phyloP scores from a whole-genome alignment of 768 basidiomycete genomes.

The Tylopilus sp. region DNA sequence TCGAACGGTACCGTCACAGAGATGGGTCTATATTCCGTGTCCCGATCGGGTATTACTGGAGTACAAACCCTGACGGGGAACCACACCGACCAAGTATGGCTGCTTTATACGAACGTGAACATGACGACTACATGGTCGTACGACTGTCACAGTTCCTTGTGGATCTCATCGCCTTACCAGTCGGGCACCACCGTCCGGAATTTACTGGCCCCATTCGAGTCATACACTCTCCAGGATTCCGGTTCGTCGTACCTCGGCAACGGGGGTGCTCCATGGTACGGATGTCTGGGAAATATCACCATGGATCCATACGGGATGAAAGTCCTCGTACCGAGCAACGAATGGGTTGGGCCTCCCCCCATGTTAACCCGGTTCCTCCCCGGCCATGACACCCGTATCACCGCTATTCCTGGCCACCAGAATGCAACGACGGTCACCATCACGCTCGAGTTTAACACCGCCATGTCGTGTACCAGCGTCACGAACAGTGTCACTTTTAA shows the following conservation, averaged over 20 bases:
- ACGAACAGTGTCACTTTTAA: slow-evolving; percentile 61
- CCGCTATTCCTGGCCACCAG: slow-evolving; percentile 35
- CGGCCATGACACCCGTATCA: slow-evolving; percentile 81
- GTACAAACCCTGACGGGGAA: slow-evolving; percentile 63
- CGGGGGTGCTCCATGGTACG: slow-evolving; percentile 59
- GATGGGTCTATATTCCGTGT: slow-evolving; percentile 84
- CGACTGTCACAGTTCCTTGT: slow-evolving; percentile 52
- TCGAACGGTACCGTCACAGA: slow-evolving; percentile 80
- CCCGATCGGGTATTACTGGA: slow-evolving; percentile 55
- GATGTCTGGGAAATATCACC: slow-evolving; percentile 65
- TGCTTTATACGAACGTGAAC: slow-evolving; percentile 88
- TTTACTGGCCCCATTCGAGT: slow-evolving; percentile 80
- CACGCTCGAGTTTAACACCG: slow-evolving; percentile 71
- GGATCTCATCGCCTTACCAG: slow-evolving; percentile 80
- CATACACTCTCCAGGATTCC: slow-evolving; percentile 66
- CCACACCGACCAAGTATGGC: slow-evolving; percentile 69
- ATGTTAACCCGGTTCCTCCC: slow-evolving; percentile 77
- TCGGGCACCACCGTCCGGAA: slow-evolving; percentile 65
- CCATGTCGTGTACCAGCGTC: slow-evolving; percentile 72
- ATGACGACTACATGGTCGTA: slow-evolving; percentile 58
- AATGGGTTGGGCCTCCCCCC: slow-evolving; percentile 73
- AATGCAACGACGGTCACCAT: slow-evolving; percentile 61
- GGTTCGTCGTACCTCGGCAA: slow-evolving; percentile 59
- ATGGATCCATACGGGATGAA: slow-evolving; percentile 81
- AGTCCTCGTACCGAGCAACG: slow-evolving; percentile 60